A percentile compares a stretch with the other conserved stretches of the same genome.
Evolutionary conservation across 192 early-diverging fungal genomes (phyloP).

Genomic region (Spinellus fusiger): DNA sequence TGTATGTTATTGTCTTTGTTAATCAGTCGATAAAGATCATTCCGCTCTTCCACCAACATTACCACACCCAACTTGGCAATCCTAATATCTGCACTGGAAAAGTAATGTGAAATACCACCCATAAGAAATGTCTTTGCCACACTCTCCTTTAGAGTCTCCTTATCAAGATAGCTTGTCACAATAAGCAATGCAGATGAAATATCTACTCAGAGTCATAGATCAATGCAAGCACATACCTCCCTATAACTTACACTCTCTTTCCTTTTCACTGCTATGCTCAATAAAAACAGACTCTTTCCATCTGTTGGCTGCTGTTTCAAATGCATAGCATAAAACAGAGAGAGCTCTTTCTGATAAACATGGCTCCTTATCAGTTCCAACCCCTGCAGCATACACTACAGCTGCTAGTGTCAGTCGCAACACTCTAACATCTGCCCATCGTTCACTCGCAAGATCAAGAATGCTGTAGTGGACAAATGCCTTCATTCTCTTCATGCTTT

Average conservation of each 20-base stretch:
- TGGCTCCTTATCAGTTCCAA: background rate
- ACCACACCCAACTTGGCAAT: conserved; percentile 10
- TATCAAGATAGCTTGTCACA: background rate
- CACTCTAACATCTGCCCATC: background rate
- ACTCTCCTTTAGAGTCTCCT: background rate
- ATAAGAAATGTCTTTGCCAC: background rate
- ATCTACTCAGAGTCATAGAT: background rate
- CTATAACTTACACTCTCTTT: conserved; percentile 1
- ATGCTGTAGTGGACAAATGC: background rate
- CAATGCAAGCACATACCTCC: background rate
- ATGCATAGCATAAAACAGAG: background rate
- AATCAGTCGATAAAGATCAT: background rate
- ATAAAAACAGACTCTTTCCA: conserved; percentile 12
- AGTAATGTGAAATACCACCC: background rate
- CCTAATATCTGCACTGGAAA: background rate
- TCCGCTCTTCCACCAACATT: background rate
- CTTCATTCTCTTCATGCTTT: background rate
- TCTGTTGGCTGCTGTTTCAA: background rate
- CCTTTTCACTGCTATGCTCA: conserved; percentile 2
- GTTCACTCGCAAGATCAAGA: background rate
- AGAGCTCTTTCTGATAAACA: background rate
- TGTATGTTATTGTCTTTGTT: too few species aligned
- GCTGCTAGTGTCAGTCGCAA: background rate
- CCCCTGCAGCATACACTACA: background rate
- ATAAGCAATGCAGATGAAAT: conserved; percentile 1